phyloP scores from a whole-genome alignment of 2,329 filamentous ascomycete species.

The Verticillium alfalfae region DNA sequence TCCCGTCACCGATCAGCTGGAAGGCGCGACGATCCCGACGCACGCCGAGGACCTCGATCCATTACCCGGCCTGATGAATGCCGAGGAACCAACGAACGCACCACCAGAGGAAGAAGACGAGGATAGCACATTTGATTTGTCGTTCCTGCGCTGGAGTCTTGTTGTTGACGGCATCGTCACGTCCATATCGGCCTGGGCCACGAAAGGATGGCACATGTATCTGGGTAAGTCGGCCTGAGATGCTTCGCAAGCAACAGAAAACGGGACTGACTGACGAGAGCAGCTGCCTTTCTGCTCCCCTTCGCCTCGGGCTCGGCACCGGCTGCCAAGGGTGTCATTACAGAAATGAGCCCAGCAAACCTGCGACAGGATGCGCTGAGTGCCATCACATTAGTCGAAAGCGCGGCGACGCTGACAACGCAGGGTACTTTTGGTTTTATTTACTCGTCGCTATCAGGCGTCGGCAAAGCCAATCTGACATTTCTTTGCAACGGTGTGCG shows the following conservation, averaged over 20 bases:
- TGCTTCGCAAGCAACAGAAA: not conserved
- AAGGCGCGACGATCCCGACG: constrained; percentile 22
- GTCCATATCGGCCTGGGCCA: constrained; percentile 56
- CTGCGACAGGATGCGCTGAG: constrained; percentile 62
- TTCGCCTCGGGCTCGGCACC: constrained; percentile 65
- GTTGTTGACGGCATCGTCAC: constrained; percentile 61
- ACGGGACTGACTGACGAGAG: not conserved
- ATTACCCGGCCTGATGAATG: constrained; percentile 30
- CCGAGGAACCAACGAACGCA: constrained; percentile 36
- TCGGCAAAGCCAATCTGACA: constrained; percentile 54
- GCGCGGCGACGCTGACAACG: constrained; percentile 58
- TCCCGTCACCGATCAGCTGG: not conserved
- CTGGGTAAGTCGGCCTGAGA: constrained; percentile 32
- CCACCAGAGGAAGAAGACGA: constrained; percentile 30
- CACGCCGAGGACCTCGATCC: constrained; percentile 34
- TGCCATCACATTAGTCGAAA: constrained; percentile 65
- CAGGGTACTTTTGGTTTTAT: constrained; percentile 62
- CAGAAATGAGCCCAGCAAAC: constrained; percentile 59
- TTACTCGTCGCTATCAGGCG: constrained; percentile 57
- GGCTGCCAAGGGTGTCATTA: constrained; percentile 67
- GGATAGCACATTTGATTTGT: constrained; percentile 57
- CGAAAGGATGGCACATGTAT: constrained; percentile 63
- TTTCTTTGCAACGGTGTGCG: constrained; percentile 63
- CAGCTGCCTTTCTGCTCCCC: constrained; percentile 57
- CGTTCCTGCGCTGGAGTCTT: constrained; percentile 62